Evolutionary conservation across 225 moss, liverwort and hornwort species (phyloP).

Genomic region (Neckera pumila): DNA sequence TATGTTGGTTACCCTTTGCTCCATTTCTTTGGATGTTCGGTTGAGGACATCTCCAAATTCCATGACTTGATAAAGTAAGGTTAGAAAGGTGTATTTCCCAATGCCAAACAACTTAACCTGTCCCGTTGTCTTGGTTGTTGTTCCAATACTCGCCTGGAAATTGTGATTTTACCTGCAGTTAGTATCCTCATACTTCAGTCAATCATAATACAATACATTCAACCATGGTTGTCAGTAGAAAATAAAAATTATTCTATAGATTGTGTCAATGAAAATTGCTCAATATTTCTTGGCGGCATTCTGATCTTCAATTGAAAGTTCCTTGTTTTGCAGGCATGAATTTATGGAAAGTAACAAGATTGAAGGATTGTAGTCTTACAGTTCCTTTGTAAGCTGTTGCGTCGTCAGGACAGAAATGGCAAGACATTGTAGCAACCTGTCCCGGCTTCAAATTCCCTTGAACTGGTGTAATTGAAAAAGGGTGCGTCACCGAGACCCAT

Average conservation of each 20-base stretch:
- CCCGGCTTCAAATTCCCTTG: conserved; percentile 59
- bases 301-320: background rate
- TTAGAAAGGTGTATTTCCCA: conserved; percentile 85
- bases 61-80: conserved; percentile 38
- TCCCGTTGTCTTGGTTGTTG: conserved; percentile 59
- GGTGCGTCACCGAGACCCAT: conserved; percentile 63
- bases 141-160: conserved; percentile 68
- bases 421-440: conserved; percentile 55
- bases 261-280: background rate
- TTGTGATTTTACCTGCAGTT: conserved; percentile 33
- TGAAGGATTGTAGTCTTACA: background rate
- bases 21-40: conserved; percentile 67
- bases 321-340: background rate
- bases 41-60: conserved; percentile 73
- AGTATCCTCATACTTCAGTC: conserved; percentile 16
- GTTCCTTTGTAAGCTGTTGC: conserved; percentile 71
- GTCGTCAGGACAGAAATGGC: conserved; percentile 71
- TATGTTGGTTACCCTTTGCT: conserved; percentile 68
- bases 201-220: background rate
- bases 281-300: background rate
- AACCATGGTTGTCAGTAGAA: background rate
- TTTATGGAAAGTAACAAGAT: background rate
- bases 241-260: background rate
- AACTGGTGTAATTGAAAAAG: conserved; percentile 60
- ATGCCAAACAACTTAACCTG: conserved; percentile 70